Base-by-base conservation (phyloP, 306 rosid species). In the Bauhinia variegata region DNA sequence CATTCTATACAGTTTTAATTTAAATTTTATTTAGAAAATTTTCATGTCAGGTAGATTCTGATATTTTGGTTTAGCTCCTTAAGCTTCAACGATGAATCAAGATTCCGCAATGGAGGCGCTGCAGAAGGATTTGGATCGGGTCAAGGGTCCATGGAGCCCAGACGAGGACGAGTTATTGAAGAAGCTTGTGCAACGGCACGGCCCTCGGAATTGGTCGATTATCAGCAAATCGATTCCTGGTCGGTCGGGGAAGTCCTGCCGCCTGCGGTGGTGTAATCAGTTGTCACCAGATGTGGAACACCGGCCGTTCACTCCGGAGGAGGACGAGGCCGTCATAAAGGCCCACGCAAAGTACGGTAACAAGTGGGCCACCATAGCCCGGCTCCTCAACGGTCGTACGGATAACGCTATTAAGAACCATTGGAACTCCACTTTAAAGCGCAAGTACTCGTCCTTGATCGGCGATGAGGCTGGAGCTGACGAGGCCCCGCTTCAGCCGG, bases 321-420 rank as follows among this genome's bases (percentile, higher is more conserved):
- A 86, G 68, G 91, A 81, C 28, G 66, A 66, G 32, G 48, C 74
- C 51, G 83, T 86, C 16, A 9, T 63, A 6, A 14, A 58, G 14
- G 85, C 88, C 0, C 91, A 86, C 37, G 30, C 74, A 3, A 67
- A 54, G 59, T 68, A 41, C 67, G 88, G 88, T 5, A 86, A 86
- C 75, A 78, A 78, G 68, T 86, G 86, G 91, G 88, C 91, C 70
- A 83, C 83, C 57, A 86, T 86, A n/a, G 76, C 91, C 4, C 69
- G 84, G 58, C 86, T 83, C 12, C 83, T 86, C 16, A 73, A 80
- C 31, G 91, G 86, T 46, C 88, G 88, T 2, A 86, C 88, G 14
- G 86, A 83, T 65, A 86, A 86, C 70, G 84, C 88, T 32, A 74
- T 86, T 44, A 86, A 86, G 77, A 86, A 86, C 74, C 88, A 83